Evolutionary conservation across 306 rosid genomes (phyloP).

Genomic region (Myrica gale): DNA sequence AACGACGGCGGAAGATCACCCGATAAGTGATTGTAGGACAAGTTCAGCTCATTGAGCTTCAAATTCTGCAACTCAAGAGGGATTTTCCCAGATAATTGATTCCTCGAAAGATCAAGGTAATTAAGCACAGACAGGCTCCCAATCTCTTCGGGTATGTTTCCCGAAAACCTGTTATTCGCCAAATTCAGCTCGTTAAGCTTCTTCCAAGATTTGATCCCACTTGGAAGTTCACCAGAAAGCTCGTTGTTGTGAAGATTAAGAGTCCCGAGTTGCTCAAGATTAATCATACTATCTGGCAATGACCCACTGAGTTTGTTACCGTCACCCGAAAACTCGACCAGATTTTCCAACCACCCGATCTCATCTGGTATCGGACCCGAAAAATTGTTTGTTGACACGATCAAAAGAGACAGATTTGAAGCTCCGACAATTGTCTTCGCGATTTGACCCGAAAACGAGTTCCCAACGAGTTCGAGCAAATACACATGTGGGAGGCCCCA

Average conservation of each 20-base stretch:
- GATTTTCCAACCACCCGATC: slow-evolving; percentile 59
- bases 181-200: slow-evolving; percentile 77
- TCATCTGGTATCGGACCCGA: slow-evolving; percentile 69
- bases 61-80: slow-evolving; percentile 64
- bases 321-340: slow-evolving; percentile 53
- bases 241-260: slow-evolving; percentile 67
- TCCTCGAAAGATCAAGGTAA: slow-evolving; percentile 78
- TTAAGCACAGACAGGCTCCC: slow-evolving; percentile 59
- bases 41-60: slow-evolving; percentile 73
- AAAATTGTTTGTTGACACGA: slow-evolving; percentile 59
- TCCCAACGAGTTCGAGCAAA: slow-evolving; percentile 57
- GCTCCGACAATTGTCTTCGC: slow-evolving; percentile 63
- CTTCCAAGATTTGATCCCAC: slow-evolving; percentile 44
- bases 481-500: slow-evolving; percentile 79
- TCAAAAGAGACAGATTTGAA: slow-evolving; percentile 48
- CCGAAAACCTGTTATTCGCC: slow-evolving; percentile 60
- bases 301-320: slow-evolving; percentile 54
- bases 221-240: slow-evolving; percentile 63
- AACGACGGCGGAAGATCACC: slow-evolving; percentile 75
- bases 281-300: slow-evolving; percentile 54
- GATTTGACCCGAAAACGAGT: slow-evolving; percentile 60
- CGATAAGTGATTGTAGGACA: slow-evolving; percentile 60
- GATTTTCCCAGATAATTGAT: slow-evolving; percentile 60
- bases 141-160: slow-evolving; percentile 62
- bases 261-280: slow-evolving; percentile 56